Conservation (phyloP, 345 rosid species). For the Arabidopsis thaliana region DNA sequence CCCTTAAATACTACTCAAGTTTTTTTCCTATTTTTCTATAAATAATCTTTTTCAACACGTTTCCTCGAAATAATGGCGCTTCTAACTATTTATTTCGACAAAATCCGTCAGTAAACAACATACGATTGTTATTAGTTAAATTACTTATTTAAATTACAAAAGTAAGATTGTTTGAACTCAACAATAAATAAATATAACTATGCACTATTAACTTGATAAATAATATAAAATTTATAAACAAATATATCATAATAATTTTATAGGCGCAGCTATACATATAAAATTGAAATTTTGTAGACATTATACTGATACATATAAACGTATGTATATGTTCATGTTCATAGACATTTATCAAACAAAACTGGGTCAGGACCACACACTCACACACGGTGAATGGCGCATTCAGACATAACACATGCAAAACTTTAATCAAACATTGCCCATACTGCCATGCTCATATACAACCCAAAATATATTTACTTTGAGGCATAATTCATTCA, state of each 20-base stretch:
- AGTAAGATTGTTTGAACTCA: background rate
- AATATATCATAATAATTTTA: background rate
- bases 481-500: background rate
- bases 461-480: background rate
- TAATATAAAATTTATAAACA: background rate
- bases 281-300: background rate
- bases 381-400: conserved; percentile 17
- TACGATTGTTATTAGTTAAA: no score
- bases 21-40: no score
- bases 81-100: no score
- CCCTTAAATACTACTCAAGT: no score
- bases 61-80: no score
- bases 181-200: background rate
- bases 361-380: conserved; percentile 30
- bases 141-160: no score
- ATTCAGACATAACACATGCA: conserved; percentile 29
- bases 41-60: no score
- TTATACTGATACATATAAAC: no score
- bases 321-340: background rate
- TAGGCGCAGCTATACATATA: background rate
- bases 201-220: no score
- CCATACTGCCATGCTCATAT: conserved; percentile 15
- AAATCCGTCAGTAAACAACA: no score
- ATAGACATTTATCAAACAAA: background rate
- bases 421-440: conserved; percentile 20